Evolutionary conservation across 768 basidiomycete species (phyloP), one percentile per base, ranked within the genome.

Genomic region (Auriscalpium microsporum): DNA sequence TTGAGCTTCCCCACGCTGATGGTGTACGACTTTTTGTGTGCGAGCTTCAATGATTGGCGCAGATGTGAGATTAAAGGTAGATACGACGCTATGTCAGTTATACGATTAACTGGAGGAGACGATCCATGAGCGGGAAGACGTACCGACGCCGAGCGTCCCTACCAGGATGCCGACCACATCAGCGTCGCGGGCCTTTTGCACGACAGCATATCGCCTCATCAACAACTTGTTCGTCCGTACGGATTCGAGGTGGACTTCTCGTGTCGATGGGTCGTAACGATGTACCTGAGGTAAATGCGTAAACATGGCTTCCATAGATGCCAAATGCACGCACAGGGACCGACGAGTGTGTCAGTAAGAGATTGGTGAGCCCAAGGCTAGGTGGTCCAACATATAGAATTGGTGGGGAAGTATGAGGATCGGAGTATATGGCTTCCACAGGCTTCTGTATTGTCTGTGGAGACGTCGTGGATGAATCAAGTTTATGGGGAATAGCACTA

Each of bases 121-220:
- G 8, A 50, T 16, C 35, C 48, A 14, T 44, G 28, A 28, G 28
- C 50, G 49, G 35, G 34, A 40, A 5, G 44, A 68, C 82, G 56
- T 50, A 90, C 89, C 81, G 34, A 96, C 87, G 45, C 94, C 94
- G 13, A 98, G 79, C 1, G 94, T 96, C 10, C 94, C 94, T 2
- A 98, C 88, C 4, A 98, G 82, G 46, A 98, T 93, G 1, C 94
- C 96, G 59, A 96, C 90, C 0, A 97, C 90, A 62, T 97, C 94
- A 0, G 94, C 87, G 60, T 94, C 88, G 45, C 90, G 79, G 2
- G 95, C 93, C 62, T 83, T 85, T 66, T 95, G 94, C 5, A 98
- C 80, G 1, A 80, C 73, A 2, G 84, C 88, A 58, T 97, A 96
- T 13, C 96, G 83, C 0, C 90, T 82, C 87, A 94, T 94, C 13